A percentile compares a stretch with the other conserved stretches of the same genome.
Conservation (phyloP, 2,329 filamentous ascomycete genomes). For the Aspergillus amoenus region DNA sequence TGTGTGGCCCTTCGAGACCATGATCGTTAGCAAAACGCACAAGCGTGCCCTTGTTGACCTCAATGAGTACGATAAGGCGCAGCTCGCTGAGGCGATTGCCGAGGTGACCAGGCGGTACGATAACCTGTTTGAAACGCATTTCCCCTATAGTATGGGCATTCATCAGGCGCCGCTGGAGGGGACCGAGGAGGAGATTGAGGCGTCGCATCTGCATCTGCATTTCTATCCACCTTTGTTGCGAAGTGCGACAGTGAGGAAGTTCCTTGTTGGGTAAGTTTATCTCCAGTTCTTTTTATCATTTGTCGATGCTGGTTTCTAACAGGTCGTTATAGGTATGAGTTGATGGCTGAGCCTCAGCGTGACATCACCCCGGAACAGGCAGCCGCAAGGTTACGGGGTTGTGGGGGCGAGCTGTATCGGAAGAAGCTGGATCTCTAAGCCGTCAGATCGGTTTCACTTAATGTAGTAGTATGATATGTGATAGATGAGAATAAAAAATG, state of each 20-base stretch:
- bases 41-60: constrained; percentile 84
- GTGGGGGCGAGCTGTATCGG: constrained; percentile 81
- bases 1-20: constrained; percentile 93
- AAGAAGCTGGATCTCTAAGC: constrained; percentile 46
- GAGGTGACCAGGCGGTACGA: constrained; percentile 91
- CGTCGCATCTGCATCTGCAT: constrained; percentile 91
- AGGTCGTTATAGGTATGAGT: constrained; percentile 64
- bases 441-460: background rate
- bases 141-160: constrained; percentile 95
- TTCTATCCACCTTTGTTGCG: constrained; percentile 93
- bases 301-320: constrained; percentile 13
- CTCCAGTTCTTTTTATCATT: background rate
- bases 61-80: constrained; percentile 64
- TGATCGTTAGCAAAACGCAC: constrained; percentile 82
- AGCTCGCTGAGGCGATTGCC: constrained; percentile 79
- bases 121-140: constrained; percentile 94
- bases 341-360: constrained; percentile 95
- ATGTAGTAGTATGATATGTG: constrained; percentile 1
- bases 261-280: constrained; percentile 70
- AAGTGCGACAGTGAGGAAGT: constrained; percentile 92
- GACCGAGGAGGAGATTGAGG: constrained; percentile 77
- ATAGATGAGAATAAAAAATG: background rate
- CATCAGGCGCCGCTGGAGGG: constrained; percentile 91
- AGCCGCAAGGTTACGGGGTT: constrained; percentile 70
- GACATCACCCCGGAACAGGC: constrained; percentile 98